Evolutionary conservation across 108 stramenopile species (phyloP), one percentile per base, ranked within the genome.

Genomic region (Cyclostephanos tholiformis): DNA sequence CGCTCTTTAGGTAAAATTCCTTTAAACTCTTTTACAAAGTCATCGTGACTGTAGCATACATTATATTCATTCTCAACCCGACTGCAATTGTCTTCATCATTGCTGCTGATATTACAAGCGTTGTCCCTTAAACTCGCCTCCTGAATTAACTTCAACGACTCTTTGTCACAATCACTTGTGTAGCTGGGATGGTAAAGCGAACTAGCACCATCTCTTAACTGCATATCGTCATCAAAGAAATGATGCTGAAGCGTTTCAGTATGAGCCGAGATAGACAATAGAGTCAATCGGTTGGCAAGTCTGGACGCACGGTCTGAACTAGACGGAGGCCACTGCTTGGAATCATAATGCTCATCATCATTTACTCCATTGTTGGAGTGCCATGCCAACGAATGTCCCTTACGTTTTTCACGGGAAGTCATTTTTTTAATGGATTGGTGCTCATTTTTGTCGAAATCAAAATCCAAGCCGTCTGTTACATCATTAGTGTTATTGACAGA

Each of bases 341-440:
- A 46, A 52, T 66, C 65, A 27, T 50, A 66, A 5, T 30, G 48
- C 46, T 51, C 65, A n/a, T 62, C 61, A 9, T 66, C 65, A 52
- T 66, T 66, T 6, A 66, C 65, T 35, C 65, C 65, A 20, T 66
- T 66, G 46, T 22, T 32, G 20, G 65, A 66, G 46, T 66, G 65
- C 65, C 65, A 66, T 35, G 65, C 65, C 20, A 66, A 25, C 2
- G 65, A 50, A 35, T 44, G 65, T 4, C 65, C 65, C 23, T 66
- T 66, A 4, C 5, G 19, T 30, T 49, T 49, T 52, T 66, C 65
- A 19, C 65, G 65, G 25, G 20, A 66, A 8, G 65, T 66, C 65
- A 66, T 66, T 66, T 65, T 65, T 23, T 26, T 66, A n/a, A 52
- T 29, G 48, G n/a, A 43, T 17, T 2, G n/a, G 41, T 6, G 29